These are phyloP conservation scores for Tetrapisispora taiwanensis DNA, from an alignment of 805 yeast genomes.

Conservation along the genomic window DNA sequence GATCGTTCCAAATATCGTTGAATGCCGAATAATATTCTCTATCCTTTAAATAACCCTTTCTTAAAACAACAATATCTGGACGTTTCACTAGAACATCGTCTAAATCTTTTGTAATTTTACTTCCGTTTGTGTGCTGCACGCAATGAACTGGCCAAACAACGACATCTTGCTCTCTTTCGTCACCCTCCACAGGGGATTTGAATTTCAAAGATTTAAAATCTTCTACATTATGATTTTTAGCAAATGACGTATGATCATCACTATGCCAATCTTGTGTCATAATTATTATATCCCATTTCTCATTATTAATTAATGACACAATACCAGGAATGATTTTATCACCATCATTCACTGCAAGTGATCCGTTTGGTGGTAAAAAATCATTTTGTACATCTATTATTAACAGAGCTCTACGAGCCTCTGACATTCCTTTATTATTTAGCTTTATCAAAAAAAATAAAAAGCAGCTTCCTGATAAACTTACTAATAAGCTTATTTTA, in stretches of 20 bases:
- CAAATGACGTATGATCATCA: conserved; percentile 66
- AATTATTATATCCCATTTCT: conserved; percentile 52
- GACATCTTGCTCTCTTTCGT: conserved; percentile 29
- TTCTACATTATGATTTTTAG: conserved; percentile 44
- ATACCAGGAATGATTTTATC: conserved; percentile 46
- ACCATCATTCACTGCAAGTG: conserved; percentile 65
- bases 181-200: conserved; percentile 27
- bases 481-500: too few species aligned
- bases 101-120: conserved; percentile 36
- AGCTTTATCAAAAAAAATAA: too few species aligned
- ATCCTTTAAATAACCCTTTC: conserved; percentile 62
- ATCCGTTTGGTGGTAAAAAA: conserved; percentile 69
- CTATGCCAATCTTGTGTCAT: conserved; percentile 92
- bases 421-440: background rate
- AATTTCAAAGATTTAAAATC: conserved; percentile 46
- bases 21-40: conserved; percentile 86
- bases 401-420: conserved; percentile 41
- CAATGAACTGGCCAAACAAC: conserved; percentile 90
- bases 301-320: conserved; percentile 31
- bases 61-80: conserved; percentile 35
- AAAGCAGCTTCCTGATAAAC: too few species aligned
- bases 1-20: conserved; percentile 63
- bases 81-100: background rate
- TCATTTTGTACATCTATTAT: conserved; percentile 81
- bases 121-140: conserved; percentile 60